Evolutionary conservation across 306 rosid genomes (phyloP).

Genomic region (Dicorynia guianensis): DNA sequence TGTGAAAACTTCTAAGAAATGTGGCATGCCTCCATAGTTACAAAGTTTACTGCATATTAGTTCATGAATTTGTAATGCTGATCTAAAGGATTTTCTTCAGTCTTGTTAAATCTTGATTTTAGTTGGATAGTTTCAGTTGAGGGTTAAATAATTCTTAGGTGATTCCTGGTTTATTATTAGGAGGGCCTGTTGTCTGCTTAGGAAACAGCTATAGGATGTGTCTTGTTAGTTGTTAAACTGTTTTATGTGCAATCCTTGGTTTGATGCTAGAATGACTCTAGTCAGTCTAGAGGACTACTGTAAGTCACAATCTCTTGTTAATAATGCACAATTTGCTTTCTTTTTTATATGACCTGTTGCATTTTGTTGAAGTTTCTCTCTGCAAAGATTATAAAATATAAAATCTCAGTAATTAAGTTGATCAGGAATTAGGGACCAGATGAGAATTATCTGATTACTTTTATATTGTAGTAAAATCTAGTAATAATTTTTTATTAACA

Average conservation of each 20-base stretch:
- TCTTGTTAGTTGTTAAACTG: neutral
- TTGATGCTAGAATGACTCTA: neutral
- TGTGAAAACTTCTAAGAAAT: neutral
- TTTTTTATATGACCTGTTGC: neutral
- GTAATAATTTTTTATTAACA: no score
- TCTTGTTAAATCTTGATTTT: neutral
- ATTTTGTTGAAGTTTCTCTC: neutral
- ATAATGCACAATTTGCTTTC: neutral
- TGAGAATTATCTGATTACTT: no score
- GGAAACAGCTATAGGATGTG: neutral
- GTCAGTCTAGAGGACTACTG: neutral
- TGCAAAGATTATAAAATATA: neutral
- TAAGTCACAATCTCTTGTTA: no score
- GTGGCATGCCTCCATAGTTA: neutral
- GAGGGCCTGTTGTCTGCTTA: neutral
- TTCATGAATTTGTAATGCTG: neutral
- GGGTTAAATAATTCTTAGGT: neutral
- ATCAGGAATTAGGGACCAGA: no score
- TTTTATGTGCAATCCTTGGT: neutral
- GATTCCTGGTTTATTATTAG: neutral
- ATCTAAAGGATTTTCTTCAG: neutral
- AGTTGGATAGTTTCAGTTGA: neutral
- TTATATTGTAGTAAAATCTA: no score
- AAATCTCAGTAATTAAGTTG: neutral
- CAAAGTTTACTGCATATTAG: neutral